These are phyloP conservation scores for Verticillium tricorpus DNA, from an alignment of 2,329 filamentous ascomycete species.

Conservation along the genomic window DNA sequence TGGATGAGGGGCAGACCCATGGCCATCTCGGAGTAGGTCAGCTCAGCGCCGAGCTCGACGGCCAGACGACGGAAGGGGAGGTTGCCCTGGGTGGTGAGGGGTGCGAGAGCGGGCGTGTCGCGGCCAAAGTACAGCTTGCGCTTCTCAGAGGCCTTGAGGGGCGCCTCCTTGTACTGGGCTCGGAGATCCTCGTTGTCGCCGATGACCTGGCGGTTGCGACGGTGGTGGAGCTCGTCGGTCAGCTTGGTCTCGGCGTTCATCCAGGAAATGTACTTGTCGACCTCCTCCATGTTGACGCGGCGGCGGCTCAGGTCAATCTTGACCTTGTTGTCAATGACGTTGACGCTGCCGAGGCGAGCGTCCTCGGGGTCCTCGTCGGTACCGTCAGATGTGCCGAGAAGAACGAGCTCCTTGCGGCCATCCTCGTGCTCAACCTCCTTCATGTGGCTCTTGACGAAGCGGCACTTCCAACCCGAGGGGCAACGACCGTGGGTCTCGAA, in stretches of 20 bases:
- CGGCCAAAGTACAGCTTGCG: conserved; percentile 87
- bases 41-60: conserved; percentile 80
- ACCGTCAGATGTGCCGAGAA: conserved; percentile 42
- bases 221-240: conserved; percentile 34
- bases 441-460: conserved; percentile 84
- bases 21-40: conserved; percentile 98
- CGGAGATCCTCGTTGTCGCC: conserved; percentile 62
- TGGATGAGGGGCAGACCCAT: conserved; percentile 86
- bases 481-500: conserved; percentile 75
- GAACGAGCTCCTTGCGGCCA: conserved; percentile 75
- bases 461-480: conserved; percentile 86
- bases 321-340: conserved; percentile 62
- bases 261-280: conserved; percentile 75
- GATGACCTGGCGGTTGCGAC: conserved; percentile 31
- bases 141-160: conserved; percentile 89
- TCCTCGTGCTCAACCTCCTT: conserved; percentile 73
- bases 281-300: conserved; percentile 63
- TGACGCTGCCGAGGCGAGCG: conserved; percentile 64
- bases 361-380: conserved; percentile 30
- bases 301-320: conserved; percentile 75
- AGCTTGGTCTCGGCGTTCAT: conserved; percentile 57
- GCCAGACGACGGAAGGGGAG: conserved; percentile 90
- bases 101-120: conserved; percentile 90
- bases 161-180: conserved; percentile 79
- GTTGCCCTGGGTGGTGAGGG: conserved; percentile 94